Evolutionary conservation across 164 flowering plant species (phyloP).

Genomic region (Magnolia changhungtana): DNA sequence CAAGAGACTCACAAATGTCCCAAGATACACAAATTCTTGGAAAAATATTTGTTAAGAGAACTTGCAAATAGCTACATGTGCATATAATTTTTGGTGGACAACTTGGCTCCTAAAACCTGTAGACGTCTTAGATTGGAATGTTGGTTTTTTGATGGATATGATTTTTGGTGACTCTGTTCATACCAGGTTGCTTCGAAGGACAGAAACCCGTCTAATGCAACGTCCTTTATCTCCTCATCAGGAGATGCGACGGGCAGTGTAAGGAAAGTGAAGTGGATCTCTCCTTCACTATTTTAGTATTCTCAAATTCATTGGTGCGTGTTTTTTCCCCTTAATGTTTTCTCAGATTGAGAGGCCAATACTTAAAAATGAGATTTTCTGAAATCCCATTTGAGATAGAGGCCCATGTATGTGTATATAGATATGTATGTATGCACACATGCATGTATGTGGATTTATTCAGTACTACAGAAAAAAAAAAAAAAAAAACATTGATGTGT

Average conservation of each 20-base stretch:
- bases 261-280: constrained; percentile 35
- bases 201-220: constrained; percentile 36
- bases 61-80: too few relatives aligned
- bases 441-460: background rate
- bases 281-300: too few relatives aligned
- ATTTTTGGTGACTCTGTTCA: background rate
- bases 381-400: background rate
- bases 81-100: too few relatives aligned
- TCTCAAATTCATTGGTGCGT: background rate
- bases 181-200: constrained; percentile 30
- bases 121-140: background rate
- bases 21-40: too few relatives aligned
- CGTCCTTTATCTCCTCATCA: constrained; percentile 38
- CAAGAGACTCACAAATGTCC: too few relatives aligned
- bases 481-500: background rate
- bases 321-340: background rate
- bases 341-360: background rate
- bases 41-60: too few relatives aligned
- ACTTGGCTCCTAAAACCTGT: too few relatives aligned
- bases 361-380: background rate
- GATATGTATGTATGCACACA: background rate
- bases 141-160: background rate
- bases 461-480: background rate
- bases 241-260: constrained; percentile 35
- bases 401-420: background rate